Base-by-base conservation (phyloP, 23 red algal species). In the Gracilaria vermiculophylla region DNA sequence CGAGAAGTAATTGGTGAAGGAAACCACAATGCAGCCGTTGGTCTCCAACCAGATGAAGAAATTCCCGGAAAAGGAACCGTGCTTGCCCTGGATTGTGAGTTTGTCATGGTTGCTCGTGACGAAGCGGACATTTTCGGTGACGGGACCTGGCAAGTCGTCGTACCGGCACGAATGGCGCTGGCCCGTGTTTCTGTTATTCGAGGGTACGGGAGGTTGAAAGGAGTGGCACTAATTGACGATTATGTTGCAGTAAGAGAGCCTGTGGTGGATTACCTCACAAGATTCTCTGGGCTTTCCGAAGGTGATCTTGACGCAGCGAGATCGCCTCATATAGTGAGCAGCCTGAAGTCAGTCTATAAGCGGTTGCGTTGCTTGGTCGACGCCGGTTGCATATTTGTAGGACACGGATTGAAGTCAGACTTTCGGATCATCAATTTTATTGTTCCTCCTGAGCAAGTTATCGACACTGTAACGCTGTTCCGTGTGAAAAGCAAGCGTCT, bases 331-430 rank as follows among this genome's bases (percentile, higher is more conserved):
- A 76, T 65, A 21, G 49, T 98, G 31, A 91, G 86, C 24, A 79
- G 76, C 34, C 62, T 85, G 67, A 98, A 98, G 65, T 80, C 47
- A 12, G 96, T 94, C 2, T 98, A 98, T 81, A 91, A 88, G 36
- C 90, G 91, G 66, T 89, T 98, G 27, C 72, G 78, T 17, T 84
- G 79, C 28, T 69, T 98, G n/a, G 66, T 94, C 23, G 87, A 94
- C 44, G 90, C 92, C 29, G 96, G 96, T 24, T 91, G 85, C 48
- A 76, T 94, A 15, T 92, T 98, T 77, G 93, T 94, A 37, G 96
- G 96, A 9, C 96, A 98, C 64, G 96, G 96, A 36, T 84, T 98
- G 61, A 92, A 92, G 40, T 94, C 87, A 35, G 96, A 98, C 54
- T 94, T 98, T 51, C 92, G 96, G 13, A 86, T 92, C 28, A 79